A percentile compares a stretch with the other conserved stretches of the same genome.
phyloP scores from a whole-genome alignment of 805 yeast genomes.

The Suhomyces sp. region DNA sequence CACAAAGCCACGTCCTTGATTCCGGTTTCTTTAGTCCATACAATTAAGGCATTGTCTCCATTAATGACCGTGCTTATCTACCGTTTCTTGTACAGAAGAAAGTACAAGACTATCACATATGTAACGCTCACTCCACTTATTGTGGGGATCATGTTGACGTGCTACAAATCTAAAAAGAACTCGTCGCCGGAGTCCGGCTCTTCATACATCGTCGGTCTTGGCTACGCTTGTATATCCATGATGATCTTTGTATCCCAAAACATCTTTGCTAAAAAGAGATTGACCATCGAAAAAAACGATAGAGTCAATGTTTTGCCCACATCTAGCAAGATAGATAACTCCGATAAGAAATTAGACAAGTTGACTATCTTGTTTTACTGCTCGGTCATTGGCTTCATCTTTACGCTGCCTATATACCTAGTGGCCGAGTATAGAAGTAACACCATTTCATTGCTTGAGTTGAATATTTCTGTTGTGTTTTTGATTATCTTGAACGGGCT shows the following conservation, averaged over 20 bases:
- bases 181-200: slow-evolving; percentile 5
- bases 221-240: slow-evolving; percentile 55
- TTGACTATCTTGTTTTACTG: slow-evolving; percentile 70
- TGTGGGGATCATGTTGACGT: slow-evolving; percentile 79
- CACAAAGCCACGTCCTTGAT: slow-evolving; percentile 90
- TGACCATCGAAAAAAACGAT: slow-evolving; percentile 44
- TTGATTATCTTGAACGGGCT: slow-evolving; percentile 60
- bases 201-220: slow-evolving; percentile 36
- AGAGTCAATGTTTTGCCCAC: slow-evolving; percentile 19
- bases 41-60: slow-evolving; percentile 90
- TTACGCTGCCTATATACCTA: slow-evolving; percentile 67
- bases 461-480: slow-evolving; percentile 27
- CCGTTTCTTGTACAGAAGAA: slow-evolving; percentile 53
- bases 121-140: slow-evolving; percentile 76
- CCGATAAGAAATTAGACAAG: slow-evolving; percentile 54
- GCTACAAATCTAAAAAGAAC: slow-evolving; percentile 45
- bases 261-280: slow-evolving; percentile 71
- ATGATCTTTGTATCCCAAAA: slow-evolving; percentile 74
- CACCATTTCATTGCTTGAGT: slow-evolving; percentile 26
- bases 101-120: slow-evolving; percentile 66
- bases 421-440: slow-evolving; percentile 46
- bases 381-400: slow-evolving; percentile 61
- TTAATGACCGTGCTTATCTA: slow-evolving; percentile 81
- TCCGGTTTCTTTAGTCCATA: slow-evolving; percentile 94
- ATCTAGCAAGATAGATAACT: slow-evolving; percentile 13